phyloP scores from a whole-genome alignment of 2,329 filamentous ascomycete species.

The Calycina marina region DNA sequence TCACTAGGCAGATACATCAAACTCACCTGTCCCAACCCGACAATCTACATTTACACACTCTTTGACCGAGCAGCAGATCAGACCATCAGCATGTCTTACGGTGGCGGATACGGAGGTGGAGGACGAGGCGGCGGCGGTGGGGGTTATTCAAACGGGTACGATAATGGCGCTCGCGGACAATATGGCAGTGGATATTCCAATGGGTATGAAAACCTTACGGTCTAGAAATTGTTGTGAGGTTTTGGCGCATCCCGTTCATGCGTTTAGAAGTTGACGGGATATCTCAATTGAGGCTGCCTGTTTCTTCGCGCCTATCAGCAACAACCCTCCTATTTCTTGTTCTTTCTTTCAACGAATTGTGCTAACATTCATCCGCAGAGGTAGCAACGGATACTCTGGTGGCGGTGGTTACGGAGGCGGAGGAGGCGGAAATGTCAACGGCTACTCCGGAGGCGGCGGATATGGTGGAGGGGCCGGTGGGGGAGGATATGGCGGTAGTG shows the following conservation, averaged over 20 bases:
- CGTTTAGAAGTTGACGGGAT: background rate
- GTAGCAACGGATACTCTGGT: constrained; percentile 34
- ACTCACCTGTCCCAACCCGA: background rate
- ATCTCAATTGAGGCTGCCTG: no score
- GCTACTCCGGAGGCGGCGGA: constrained; percentile 22
- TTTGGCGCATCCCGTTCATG: constrained; percentile 12
- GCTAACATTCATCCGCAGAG: constrained; percentile 30
- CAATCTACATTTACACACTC: constrained; percentile 6
- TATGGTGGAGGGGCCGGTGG: constrained; percentile 25
- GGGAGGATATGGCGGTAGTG: constrained; percentile 35
- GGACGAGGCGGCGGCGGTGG: constrained; percentile 32
- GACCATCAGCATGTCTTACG: constrained; percentile 70
- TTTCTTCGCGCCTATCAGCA: constrained; percentile 10
- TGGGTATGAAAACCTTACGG: constrained; percentile 28
- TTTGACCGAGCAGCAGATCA: no score
- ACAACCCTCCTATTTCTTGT: constrained; percentile 8
- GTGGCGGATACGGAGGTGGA: constrained; percentile 34
- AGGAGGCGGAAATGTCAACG: constrained; percentile 18
- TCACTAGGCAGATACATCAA: background rate
- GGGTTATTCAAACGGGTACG: constrained; percentile 40
- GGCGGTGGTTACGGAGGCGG: constrained; percentile 26
- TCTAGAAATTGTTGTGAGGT: constrained; percentile 24
- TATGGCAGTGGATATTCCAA: constrained; percentile 36
- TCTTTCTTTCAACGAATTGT: no score
- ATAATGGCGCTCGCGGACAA: constrained; percentile 30